A percentile compares a stretch with the other conserved stretches of the same genome.
Evolutionary conservation across 2,329 filamentous ascomycete species (phyloP).

Genomic region (Didymella segeticola): DNA sequence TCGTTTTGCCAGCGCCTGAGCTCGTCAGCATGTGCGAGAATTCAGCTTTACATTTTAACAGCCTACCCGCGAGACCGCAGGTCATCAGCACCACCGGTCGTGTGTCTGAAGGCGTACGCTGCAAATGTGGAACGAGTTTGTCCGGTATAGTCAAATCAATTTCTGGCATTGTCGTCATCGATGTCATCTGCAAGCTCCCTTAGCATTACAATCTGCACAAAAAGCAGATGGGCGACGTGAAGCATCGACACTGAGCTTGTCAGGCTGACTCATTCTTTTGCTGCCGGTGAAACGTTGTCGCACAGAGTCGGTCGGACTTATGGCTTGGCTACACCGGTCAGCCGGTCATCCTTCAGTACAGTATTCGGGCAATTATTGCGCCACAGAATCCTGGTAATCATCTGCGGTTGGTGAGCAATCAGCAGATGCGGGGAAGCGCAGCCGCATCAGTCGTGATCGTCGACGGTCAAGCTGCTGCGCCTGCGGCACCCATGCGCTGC

Average conservation of each 20-base stretch:
- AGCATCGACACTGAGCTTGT: neutral
- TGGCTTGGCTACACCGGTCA: neutral
- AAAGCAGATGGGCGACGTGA: no score
- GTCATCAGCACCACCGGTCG: conserved; percentile 14
- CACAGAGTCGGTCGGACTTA: neutral
- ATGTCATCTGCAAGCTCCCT: no score
- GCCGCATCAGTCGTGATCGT: neutral
- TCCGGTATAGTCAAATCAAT: neutral
- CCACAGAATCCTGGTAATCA: neutral
- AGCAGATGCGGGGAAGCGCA: conserved; percentile 2
- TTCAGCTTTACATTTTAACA: no score
- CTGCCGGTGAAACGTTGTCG: neutral
- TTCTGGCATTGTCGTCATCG: neutral
- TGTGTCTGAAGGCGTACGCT: conserved; percentile 3
- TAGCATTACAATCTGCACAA: neutral
- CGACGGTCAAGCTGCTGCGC: neutral
- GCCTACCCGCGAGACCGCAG: conserved; percentile 18
- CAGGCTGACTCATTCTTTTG: neutral
- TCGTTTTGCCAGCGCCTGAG: conserved; percentile 20
- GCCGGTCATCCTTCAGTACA: neutral
- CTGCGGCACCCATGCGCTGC: neutral
- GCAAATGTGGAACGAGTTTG: neutral
- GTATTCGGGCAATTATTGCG: neutral
- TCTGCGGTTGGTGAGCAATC: neutral
- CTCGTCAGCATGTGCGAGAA: neutral